A percentile compares a stretch with the other conserved stretches of the same genome.
phyloP scores from a whole-genome alignment of 306 rosid genomes.

The Prunus armeniaca region DNA sequence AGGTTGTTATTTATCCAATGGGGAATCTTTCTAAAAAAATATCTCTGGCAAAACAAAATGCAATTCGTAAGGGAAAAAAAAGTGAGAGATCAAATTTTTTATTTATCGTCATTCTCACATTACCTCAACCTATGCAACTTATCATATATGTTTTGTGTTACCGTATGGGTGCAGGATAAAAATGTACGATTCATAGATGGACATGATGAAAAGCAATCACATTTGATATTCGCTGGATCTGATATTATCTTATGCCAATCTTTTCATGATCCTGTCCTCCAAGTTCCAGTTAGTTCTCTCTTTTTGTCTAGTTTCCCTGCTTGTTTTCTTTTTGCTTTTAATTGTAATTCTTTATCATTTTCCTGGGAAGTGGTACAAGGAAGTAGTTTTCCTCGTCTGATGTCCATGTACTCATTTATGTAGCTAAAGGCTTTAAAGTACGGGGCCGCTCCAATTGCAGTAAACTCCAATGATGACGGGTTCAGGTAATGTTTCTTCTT shows the following conservation, averaged over 20 bases:
- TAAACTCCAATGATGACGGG: conserved; percentile 28
- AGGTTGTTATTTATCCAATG: not conserved
- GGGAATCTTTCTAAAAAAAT: too few relatives aligned
- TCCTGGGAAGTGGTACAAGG: not conserved
- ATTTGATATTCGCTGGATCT: conserved; percentile 71
- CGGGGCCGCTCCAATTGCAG: conserved; percentile 74
- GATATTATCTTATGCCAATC: conserved; percentile 78
- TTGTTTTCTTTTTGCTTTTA: not conserved
- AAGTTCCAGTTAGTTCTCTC: conserved; percentile 60
- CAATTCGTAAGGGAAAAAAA: too few relatives aligned
- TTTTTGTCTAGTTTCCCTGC: not conserved
- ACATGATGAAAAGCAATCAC: conserved; percentile 51
- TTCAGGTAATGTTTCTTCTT: conserved; percentile 39
- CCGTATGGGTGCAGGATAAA: conserved; percentile 49
- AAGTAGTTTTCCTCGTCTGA: not conserved
- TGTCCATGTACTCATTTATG: conserved; percentile 23
- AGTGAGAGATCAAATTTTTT: not conserved
- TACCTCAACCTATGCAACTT: not conserved
- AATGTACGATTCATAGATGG: conserved; percentile 37
- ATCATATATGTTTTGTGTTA: not conserved
- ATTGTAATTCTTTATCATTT: not conserved
- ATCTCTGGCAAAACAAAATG: too few relatives aligned
- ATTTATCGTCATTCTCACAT: not conserved
- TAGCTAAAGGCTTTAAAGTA: conserved; percentile 77
- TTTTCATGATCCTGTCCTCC: conserved; percentile 58